These are phyloP conservation scores for Jatropha podagrica DNA, from an alignment of 441 rosid species.

Conservation along the genomic window DNA sequence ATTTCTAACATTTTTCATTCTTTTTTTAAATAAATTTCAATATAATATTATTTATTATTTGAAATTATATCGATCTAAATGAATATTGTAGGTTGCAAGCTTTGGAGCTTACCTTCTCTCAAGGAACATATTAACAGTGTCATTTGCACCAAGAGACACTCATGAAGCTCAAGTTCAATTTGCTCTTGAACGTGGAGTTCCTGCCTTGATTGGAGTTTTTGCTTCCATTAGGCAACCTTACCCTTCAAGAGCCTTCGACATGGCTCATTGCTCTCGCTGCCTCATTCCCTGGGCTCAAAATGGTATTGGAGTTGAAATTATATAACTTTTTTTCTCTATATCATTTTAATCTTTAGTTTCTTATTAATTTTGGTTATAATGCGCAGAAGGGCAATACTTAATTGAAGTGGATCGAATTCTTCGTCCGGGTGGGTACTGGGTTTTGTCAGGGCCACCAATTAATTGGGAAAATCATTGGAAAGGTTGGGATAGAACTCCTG, in stretches of 20 bases:
- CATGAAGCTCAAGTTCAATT: conserved; percentile 94
- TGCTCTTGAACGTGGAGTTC: conserved; percentile 93
- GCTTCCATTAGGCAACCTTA: conserved; percentile 82
- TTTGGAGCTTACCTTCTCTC: conserved; percentile 87
- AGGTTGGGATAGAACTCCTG: conserved; percentile 71
- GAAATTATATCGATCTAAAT: not conserved
- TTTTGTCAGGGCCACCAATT: conserved; percentile 87
- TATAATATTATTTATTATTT: too few relatives aligned
- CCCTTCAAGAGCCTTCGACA: conserved; percentile 82
- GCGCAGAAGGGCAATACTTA: conserved; percentile 71
- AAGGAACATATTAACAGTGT: conserved; percentile 62
- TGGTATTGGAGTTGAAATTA: conserved; percentile 31
- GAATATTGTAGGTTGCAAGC: conserved; percentile 69
- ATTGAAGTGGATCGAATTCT: conserved; percentile 80
- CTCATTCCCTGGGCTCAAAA: conserved; percentile 78
- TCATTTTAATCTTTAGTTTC: not conserved
- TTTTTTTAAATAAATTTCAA: too few relatives aligned
- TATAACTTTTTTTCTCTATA: not conserved
- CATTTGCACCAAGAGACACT: conserved; percentile 91
- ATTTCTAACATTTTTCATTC: too few relatives aligned
- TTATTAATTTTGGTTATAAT: too few relatives aligned
- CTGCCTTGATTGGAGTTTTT: conserved; percentile 78
- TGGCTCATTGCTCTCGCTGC: conserved; percentile 98
- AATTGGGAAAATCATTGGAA: conserved; percentile 60
- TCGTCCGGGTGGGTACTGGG: conserved; percentile 93